Base-by-base conservation (phyloP, 768 basidiomycete genomes). In the Dendrothele bispora region DNA sequence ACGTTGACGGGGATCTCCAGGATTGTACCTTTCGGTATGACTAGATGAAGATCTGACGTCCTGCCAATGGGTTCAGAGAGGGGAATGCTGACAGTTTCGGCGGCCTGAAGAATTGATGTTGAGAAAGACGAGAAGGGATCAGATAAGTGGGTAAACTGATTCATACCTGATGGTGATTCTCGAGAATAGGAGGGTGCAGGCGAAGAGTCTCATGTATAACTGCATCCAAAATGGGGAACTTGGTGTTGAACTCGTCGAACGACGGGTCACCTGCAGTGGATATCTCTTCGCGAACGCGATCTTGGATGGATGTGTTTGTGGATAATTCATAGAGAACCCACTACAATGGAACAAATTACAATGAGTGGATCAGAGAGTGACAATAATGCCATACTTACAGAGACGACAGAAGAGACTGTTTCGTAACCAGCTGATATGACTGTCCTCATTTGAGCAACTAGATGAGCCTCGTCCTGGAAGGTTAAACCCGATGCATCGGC, bases 311-410 rank as follows among this genome's bases (percentile, higher is more conserved):
- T 0, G 72, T 71, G 57, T 83, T 63, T 20, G 63, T 65, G 18
- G 82, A 70, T 22, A 89, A 71, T 54, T 83, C 80, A 52, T 85
- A 86, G 10, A 87, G 62, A 37, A 79, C 67, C 86, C 86, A 88
- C 82, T 83, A 49, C 12, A 44, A 21, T 48, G n/a, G n/a, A n/a
- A n/a, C n/a, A n/a, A 21, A 30, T 18, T 51, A 14, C 51, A 39
- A 51, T 34, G 50, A 17, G 36, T 15, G 11, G 21, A 37, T 21
- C 36, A 21, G 21, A 17, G 45, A 35, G 38, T 42, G 26, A 12
- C 34, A 39, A 27, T 10, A 18, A 27, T 20, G n/a, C n/a, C n/a
- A n/a, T n/a, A 29, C 65, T 54, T 51, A 70, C 69, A n/a, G 61
- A 48, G 14, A 70, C 62, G 18, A 61, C 60, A n/a, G 64, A 62